phyloP scores from a whole-genome alignment of 352 stramenopile species.

The Phytophthora megakarya region DNA sequence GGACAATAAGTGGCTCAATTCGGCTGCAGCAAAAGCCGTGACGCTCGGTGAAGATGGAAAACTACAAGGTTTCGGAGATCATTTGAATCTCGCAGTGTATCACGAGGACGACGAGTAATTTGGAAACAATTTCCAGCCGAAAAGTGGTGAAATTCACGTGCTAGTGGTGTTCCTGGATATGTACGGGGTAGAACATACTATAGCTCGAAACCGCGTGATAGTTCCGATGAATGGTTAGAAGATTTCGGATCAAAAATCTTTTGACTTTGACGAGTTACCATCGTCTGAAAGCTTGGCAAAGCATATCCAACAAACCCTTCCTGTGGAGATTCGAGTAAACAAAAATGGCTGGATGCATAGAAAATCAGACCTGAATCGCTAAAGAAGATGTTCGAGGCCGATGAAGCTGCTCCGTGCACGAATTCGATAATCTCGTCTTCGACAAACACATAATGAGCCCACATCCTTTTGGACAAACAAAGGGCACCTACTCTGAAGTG shows the following conservation, averaged over 20 bases:
- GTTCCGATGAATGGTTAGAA: background rate
- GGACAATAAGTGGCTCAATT: too few species aligned
- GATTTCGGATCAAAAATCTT: background rate
- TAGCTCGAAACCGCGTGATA: too few species aligned
- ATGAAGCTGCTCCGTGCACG: conserved; percentile 8
- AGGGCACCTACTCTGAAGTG: conserved; percentile 12
- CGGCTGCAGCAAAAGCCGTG: too few species aligned
- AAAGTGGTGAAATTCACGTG: too few species aligned
- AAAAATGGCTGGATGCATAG: conserved; percentile 9
- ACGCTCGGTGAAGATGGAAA: too few species aligned
- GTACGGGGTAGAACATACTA: too few species aligned
- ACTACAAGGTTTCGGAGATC: too few species aligned
- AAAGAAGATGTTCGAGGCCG: conserved; percentile 14
- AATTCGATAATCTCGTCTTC: conserved; percentile 11
- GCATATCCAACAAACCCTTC: conserved; percentile 5
- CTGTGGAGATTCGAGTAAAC: conserved; percentile 20
- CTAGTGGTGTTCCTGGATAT: too few species aligned
- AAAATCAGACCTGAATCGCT: background rate
- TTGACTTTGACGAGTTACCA: conserved; percentile 3
- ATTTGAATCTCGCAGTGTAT: too few species aligned
- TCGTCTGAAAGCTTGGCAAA: conserved; percentile 1
- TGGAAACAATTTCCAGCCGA: too few species aligned
- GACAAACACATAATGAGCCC: conserved; percentile 1
- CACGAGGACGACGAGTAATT: too few species aligned
- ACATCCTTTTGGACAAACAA: conserved; percentile 3